Base-by-base conservation (phyloP, 1,139 yeast species). In the Diutina mesorugosa region DNA sequence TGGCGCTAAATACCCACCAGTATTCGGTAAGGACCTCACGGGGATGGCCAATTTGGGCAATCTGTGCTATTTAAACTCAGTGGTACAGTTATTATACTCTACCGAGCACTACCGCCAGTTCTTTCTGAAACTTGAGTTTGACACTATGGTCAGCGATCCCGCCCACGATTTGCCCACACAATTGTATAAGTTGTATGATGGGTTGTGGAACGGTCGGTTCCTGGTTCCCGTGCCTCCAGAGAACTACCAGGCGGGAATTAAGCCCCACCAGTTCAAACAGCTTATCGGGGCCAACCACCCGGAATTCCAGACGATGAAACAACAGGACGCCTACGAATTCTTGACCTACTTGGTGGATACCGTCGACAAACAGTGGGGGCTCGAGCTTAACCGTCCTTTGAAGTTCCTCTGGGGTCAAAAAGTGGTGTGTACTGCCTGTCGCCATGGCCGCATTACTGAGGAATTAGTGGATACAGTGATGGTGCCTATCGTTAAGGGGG, bases 291-390 rank as follows among this genome's bases (percentile, higher is more conserved):
- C 79, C 57, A 83, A 82, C 51, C 95, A 93, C 68, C 76, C 78
- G 16, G 99, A 93, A 65, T 93, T 93, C 64, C 77, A 85, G 54
- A 85, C 96, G 0, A 88, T 85, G 77, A 81, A 84, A 63, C 99
- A 93, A 66, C 99, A 93, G 67, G 99, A 93, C 72, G 95, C 98
- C 0, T 87, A 85, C 73, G 99, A 93, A 67, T 95, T 90, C 66
- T 78, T 90, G 68, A 72, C 81, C 9, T 85, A 84, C 66, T 69
- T 91, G 26, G 65, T 85, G 47, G 88, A 85, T 58, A 78, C 81
- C 61, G 68, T 89, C 45, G 93, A 87, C 61, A 71, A 71, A 52
- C 83, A 85, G 12, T 65, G 71, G 55, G 80, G 79, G 0, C 60
- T 70, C n/a, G 59, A 59, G 9, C 62, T 76, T 30, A 81, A 83